Base-by-base conservation (phyloP, 495 filamentous ascomycete genomes). In the Pyronema domesticum region DNA sequence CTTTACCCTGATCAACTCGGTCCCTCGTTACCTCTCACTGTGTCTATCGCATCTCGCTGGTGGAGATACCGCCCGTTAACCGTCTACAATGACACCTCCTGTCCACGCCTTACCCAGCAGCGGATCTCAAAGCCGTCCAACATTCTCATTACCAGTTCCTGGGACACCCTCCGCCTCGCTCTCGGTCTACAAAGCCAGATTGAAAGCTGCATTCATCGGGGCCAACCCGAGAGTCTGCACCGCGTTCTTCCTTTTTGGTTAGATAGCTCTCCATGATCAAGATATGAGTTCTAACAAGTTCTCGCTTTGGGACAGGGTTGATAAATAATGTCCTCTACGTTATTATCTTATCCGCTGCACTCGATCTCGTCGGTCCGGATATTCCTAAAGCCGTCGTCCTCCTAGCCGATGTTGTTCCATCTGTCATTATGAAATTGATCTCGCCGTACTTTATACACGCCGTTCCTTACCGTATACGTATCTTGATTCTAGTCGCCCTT, bases 281-380 rank as follows among this genome's bases (percentile, higher is more conserved):
- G 17, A 47, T 14, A 47, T 17, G 23, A 47, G 23, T 14, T 17
- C 11, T 17, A 17, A n/a, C 45, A 30, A 5, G 23, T 55, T 30
- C 19, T 11, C 8, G 7, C 13, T 15, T 8, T 39, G 18, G 11
- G 11, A 37, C 48, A 96, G 89, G 91, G 52, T 73, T 95, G 6
- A 85, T 98, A 67, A 98, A 98, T 69, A 96, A 95, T 71, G 83
- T 98, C 64, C 83, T 95, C 69, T 98, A 96, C 67, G 89, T 98
- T 35, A 83, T 98, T 66, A 86, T 98, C 67, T 80, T 98, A 60
- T 88, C 88, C 11, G 83, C 91, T n/a, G 89, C 91, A 17, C 82
- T 94, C 56, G 91, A 98, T 66, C 82, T 98, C 55, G 91, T 96
- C 64, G 89, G 89, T 9, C 79, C 83, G 37, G 65, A 70, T 46